These are phyloP conservation scores for Eimeria falciformis DNA, from an alignment of 169 alveolate species.

Conservation along the genomic window DNA sequence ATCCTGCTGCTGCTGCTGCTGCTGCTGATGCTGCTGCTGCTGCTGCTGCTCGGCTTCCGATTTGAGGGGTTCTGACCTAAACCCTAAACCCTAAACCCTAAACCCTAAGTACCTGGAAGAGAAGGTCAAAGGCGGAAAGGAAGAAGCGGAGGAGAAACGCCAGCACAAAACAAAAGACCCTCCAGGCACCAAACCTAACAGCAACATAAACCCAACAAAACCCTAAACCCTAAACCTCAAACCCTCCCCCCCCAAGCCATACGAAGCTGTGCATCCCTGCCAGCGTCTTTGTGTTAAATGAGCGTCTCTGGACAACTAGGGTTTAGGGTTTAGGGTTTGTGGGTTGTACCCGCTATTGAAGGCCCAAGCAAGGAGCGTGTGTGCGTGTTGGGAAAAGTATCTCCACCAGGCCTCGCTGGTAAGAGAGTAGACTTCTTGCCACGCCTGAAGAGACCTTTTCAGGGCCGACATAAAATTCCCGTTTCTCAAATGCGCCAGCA, in stretches of 20 bases:
- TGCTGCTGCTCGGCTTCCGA: too few species aligned
- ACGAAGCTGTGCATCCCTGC: too few species aligned
- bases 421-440: conserved; percentile 46
- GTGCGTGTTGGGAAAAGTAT: conserved; percentile 48
- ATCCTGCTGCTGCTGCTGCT: not conserved
- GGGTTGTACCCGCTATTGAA: conserved; percentile 62
- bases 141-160: conserved; percentile 34
- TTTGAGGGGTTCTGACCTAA: too few species aligned
- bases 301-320: too few species aligned
- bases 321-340: conserved; percentile 24
- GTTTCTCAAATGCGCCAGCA: conserved; percentile 6
- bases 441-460: not conserved
- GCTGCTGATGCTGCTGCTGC: conserved; percentile 19
- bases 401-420: conserved; percentile 72
- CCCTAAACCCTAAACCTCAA: conserved; percentile 20
- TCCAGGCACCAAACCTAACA: conserved; percentile 17
- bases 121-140: conserved; percentile 33
- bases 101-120: conserved; percentile 10
- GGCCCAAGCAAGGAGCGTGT: conserved; percentile 61
- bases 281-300: too few species aligned
- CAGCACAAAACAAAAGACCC: conserved; percentile 28
- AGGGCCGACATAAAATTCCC: conserved; percentile 40
- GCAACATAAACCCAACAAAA: not conserved
- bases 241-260: conserved; percentile 13
- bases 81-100: conserved; percentile 29